Percentiles rank a stretch among this genome's conserved stretches.
These are phyloP conservation scores for Westerdykella aurantiaca DNA, from an alignment of 2,329 filamentous ascomycete species.

Conservation along the genomic window DNA sequence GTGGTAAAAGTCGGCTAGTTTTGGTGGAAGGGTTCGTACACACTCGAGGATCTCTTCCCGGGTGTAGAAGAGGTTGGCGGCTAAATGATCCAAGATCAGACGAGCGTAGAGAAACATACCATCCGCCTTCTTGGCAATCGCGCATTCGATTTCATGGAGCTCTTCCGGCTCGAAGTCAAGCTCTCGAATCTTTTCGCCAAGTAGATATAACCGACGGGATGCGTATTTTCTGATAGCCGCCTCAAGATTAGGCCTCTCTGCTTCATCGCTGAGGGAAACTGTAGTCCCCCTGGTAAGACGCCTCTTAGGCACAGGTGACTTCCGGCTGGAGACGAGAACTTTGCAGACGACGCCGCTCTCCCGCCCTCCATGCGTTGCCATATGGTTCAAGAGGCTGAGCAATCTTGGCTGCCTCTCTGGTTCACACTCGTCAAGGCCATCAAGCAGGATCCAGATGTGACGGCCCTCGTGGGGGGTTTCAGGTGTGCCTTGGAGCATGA, in stretches of 20 bases:
- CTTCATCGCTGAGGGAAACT: slow-evolving; percentile 6
- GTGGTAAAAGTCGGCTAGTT: slow-evolving; percentile 1
- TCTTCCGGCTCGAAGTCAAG: slow-evolving; percentile 5
- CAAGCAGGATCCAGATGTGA: slow-evolving; percentile 19
- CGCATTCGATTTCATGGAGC: slow-evolving; percentile 3
- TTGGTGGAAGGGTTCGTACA: slow-evolving; percentile 3
- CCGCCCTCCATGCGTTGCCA: slow-evolving; percentile 3
- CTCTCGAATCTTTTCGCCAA: slow-evolving; percentile 3
- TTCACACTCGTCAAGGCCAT: slow-evolving; percentile 26
- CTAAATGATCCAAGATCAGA: slow-evolving; percentile 9
- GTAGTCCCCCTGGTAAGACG: slow-evolving; percentile 2
- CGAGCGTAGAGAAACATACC: slow-evolving; percentile 12
- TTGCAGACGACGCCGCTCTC: slow-evolving; percentile 7
- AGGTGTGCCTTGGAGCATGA: slow-evolving; percentile 5
- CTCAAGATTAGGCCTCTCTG: not conserved
- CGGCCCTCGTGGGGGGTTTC: slow-evolving; percentile 3
- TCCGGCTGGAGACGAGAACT: slow-evolving; percentile 5
- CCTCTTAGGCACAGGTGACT: not conserved
- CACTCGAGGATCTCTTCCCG: slow-evolving; percentile 5
- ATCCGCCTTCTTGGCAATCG: slow-evolving; percentile 3
- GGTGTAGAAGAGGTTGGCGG: slow-evolving; percentile 7
- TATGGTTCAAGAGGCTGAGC: slow-evolving; percentile 10
- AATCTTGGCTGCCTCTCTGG: slow-evolving; percentile 12
- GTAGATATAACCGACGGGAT: slow-evolving; percentile 1
- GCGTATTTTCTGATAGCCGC: slow-evolving; percentile 3